Evolutionary conservation across 371 early-diverging fungal genomes (phyloP).

Genomic region (Syncephalastrum sp.): DNA sequence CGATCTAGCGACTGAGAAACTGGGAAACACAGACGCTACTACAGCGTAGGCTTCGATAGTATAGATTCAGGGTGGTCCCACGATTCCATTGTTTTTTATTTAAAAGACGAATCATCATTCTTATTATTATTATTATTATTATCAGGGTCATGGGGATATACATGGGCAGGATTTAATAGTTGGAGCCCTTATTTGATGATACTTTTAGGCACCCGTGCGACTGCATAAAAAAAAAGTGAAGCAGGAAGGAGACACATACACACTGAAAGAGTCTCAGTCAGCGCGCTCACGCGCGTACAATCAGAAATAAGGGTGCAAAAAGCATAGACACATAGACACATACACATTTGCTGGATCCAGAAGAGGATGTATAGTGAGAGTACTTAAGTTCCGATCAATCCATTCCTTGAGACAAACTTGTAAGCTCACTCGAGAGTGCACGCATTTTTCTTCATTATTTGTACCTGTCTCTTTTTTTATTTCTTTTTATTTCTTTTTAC

Average conservation of each 20-base stretch:
- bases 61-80: no score
- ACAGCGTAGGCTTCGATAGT: no score
- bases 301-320: conserved; percentile 7
- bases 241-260: neutral
- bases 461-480: conserved; percentile 7
- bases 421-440: conserved; percentile 2
- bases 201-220: neutral
- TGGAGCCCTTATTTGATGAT: no score
- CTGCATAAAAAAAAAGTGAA: conserved; percentile 3
- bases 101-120: no score
- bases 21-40: no score
- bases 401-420: conserved; percentile 11
- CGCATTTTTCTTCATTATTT: neutral
- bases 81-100: no score
- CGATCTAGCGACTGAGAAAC: no score
- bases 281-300: conserved; percentile 4
- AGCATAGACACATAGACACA: conserved; percentile 1
- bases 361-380: neutral
- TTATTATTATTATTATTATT: no score
- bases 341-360: no score
- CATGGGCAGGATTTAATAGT: no score
- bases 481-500: conserved; percentile 6
- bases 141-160: no score
- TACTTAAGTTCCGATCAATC: conserved; percentile 12
- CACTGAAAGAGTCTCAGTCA: neutral